Base-by-base conservation (phyloP, 331 rosid species). In the Rosa hybrid region DNA sequence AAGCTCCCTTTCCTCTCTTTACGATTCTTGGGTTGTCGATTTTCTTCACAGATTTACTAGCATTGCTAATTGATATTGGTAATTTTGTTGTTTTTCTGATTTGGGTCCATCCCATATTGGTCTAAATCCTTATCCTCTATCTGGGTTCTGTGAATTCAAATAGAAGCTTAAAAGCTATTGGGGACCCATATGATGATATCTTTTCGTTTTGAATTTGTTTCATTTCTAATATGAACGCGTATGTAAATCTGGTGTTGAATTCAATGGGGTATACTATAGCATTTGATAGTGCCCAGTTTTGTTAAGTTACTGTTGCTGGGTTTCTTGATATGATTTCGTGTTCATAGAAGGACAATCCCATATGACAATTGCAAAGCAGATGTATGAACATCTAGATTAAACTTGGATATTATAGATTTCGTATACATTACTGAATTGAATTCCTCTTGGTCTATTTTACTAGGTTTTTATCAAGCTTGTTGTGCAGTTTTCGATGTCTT, bases 31-130 rank as follows among this genome's bases (percentile, higher is more conserved):
- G 42, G 20, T 30, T 7, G n/a, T 30, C 30, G 11, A 30, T 64
- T 64, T 64, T 64, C 70, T 30, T 68, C 50, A 68, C 50, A 68
- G 72, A 68, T 68, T 68, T 23, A 30, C 20, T 27, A 11, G 39
- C 68, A 62, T 62, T 65, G 46, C 71, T 65, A n/a, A 14, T 16
- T 34, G 21, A 65, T 34, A 65, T 65, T 65, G 38, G 10, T 62
- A 60, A 2, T 21, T 60, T 11, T 23, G 38, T 60, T 62, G 68
- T 4, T 51, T 51, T 73, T 65, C 60, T 27, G 12, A 14, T 62
- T 18, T 76, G 80, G 72, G 80, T 76, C 49, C 46, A 17, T 63
- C 11, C 72, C 62, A 11, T 45, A 45, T 27, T 77, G 64, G n/a
- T 64, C 60, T 30, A 48, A 63, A 48, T 20, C 14, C 18, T 46